Base-by-base conservation (phyloP, 495 filamentous ascomycete genomes). In the Letharia columbiana region DNA sequence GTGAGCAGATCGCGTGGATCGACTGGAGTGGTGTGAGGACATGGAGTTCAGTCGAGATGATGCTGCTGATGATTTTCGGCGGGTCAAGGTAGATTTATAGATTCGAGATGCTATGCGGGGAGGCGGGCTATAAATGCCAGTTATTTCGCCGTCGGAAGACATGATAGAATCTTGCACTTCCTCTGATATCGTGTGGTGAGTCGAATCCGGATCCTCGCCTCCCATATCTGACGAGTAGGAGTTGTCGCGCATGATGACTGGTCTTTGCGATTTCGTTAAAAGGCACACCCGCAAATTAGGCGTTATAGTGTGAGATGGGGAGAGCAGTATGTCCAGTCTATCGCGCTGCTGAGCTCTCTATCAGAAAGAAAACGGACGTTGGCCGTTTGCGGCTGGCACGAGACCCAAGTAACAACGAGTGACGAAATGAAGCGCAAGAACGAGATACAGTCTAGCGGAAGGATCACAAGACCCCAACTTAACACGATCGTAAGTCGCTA, bases 21-120 rank as follows among this genome's bases (percentile, higher is more conserved):
- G 79, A 68, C 85, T 88, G 0, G 91, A 96, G 67, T 93, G 90
- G 18, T 86, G 82, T 11, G 92, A 97, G 9, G 92, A 95, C 39
- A 95, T 84, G 58, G 91, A 96, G 75, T 91, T 92, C 68, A 91
- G 88, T 62, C 92, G 89, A 41, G 92, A 95, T 20, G 91, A 96
- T 63, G 89, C 87, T 12, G 87, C 87, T 35, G 91, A 95, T 61
- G 90, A 89, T 73, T 89, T 91, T 61, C 91, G 89, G 49, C 84
- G 87, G 66, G 78, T 84, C 73, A 82, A 81, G 69, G 85, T 77
- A 61, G 88, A 86, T 61, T 63, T 67, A 75, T 89, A 89, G 76
- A 96, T 92, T 58, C 92, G 90, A 58, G 91, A 90, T 67, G 91
- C 90, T 70, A 96, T 90, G 71, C 89, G 89, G 37, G 91, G 84